Evolutionary conservation across 495 filamentous ascomycete genomes (phyloP), one percentile per base, ranked within the genome.

Genomic region (Aspergillus cavernicola): DNA sequence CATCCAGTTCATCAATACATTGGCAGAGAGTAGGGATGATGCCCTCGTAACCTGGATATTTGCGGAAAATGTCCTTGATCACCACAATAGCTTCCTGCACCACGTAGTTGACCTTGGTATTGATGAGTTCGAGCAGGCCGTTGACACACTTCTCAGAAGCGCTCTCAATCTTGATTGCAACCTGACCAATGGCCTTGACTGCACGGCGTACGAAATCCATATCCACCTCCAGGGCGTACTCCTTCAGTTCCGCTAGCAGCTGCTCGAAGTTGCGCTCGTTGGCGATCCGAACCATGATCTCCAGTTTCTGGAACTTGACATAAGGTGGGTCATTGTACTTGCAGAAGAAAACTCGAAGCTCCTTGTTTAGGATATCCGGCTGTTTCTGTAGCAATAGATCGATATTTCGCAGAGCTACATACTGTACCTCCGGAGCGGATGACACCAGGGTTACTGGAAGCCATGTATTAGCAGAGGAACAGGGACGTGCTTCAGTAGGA

Each of bases 321-420:
- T 98, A 98, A 13, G 89, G 90, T 1, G 93, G 93, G 64, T 98
- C 93, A 66, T 98, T 97, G 75, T 98, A 98, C 74, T 98, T 98
- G 85, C 93, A 98, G 75, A 97, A 98, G 75, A 98, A 98, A 2
- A 98, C 93, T 41, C 93, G 85, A 45, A 98, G 85, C 70, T 98
- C 93, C 67, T 97, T 97, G 73, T 88, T 93, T 2, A 98, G 77
- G 43, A 98, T 96, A 63, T 95, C 92, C 2, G 93, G 92, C 59
- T 96, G 89, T 58, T 95, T 92, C 68, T 98, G 93, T 29, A 98
- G 78, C 5, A 98, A 76, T 39, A 98, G 83, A 56, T 97, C 93
- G 63, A 97, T 97, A 63, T 98, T 98, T 44, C 93, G 76, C 47
- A 98, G 72, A 18, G 93, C 93, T 39, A 98, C 95, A 69, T 97